A percentile compares a stretch with the other conserved stretches of the same genome.
phyloP scores from a whole-genome alignment of 768 basidiomycete genomes.

The Goffeauzyma gilvescens region DNA sequence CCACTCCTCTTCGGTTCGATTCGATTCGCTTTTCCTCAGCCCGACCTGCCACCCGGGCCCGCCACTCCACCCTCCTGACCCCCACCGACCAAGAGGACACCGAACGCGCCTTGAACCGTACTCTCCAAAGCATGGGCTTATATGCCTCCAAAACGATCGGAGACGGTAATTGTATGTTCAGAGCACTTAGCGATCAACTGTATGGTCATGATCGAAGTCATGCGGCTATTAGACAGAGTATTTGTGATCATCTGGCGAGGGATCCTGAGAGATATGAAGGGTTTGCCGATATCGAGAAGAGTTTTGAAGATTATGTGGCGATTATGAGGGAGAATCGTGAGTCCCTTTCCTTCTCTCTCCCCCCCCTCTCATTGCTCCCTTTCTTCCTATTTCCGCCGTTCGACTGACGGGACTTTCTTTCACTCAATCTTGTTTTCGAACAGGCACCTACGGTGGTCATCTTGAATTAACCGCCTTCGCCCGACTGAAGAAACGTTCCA shows the following conservation, averaged over 20 bases:
- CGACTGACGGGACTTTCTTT: background rate
- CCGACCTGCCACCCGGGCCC: background rate
- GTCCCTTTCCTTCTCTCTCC: background rate
- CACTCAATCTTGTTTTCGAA: background rate
- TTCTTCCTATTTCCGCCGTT: background rate
- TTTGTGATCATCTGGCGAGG: conserved; percentile 1
- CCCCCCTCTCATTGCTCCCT: too few relatives aligned
- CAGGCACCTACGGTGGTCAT: conserved; percentile 78
- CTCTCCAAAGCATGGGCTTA: conserved; percentile 1
- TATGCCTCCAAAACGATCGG: conserved; percentile 3
- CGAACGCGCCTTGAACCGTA: background rate
- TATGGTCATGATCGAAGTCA: background rate
- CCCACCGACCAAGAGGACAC: background rate
- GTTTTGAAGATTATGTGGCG: conserved; percentile 2
- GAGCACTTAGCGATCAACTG: conserved; percentile 2
- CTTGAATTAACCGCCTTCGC: conserved; percentile 85
- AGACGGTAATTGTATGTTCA: conserved; percentile 5
- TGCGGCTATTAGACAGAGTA: background rate
- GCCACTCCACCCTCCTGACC: background rate
- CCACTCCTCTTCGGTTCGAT: too few relatives aligned
- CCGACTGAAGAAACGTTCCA: conserved; percentile 52
- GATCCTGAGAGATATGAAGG: background rate
- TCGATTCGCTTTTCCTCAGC: background rate
- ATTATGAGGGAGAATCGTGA: conserved; percentile 1
- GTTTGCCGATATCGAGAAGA: conserved; percentile 1